A percentile compares a stretch with the other conserved stretches of the same genome.
Conservation (phyloP, 371 early-diverging fungal genomes). For the Mortierella sp. region DNA sequence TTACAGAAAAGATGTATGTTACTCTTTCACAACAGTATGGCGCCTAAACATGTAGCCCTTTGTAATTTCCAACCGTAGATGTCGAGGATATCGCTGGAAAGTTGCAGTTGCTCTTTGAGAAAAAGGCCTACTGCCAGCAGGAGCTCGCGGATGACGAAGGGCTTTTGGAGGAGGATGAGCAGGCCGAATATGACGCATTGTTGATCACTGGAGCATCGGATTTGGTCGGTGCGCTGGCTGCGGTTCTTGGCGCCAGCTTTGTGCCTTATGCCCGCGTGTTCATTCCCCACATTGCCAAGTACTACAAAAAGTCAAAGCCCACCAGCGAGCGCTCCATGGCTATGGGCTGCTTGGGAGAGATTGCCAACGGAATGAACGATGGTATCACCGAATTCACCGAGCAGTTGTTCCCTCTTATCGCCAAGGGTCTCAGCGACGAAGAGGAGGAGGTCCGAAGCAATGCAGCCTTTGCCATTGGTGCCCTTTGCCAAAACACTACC, state of each 20-base stretch:
- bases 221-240: conserved; percentile 83
- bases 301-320: conserved; percentile 81
- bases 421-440: conserved; percentile 80
- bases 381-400: conserved; percentile 86
- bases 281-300: conserved; percentile 85
- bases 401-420: conserved; percentile 72
- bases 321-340: conserved; percentile 90
- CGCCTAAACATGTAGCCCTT: not conserved
- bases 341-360: conserved; percentile 89
- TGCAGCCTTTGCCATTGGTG: conserved; percentile 87
- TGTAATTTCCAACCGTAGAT: conserved; percentile 52
- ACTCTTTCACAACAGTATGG: too few species aligned
- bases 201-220: conserved; percentile 88
- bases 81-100: conserved; percentile 71
- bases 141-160: conserved; percentile 79
- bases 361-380: conserved; percentile 78
- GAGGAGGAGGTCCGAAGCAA: conserved; percentile 90
- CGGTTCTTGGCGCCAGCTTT: conserved; percentile 81
- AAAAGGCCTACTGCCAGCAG: conserved; percentile 88
- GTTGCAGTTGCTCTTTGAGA: conserved; percentile 80
- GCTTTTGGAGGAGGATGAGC: conserved; percentile 82
- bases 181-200: conserved; percentile 87
- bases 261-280: conserved; percentile 80
- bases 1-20: not conserved
- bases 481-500: conserved; percentile 76